Evolutionary conservation across 73 alveolate genomes (phyloP).

Genomic region (Blepharisma japonicum): DNA sequence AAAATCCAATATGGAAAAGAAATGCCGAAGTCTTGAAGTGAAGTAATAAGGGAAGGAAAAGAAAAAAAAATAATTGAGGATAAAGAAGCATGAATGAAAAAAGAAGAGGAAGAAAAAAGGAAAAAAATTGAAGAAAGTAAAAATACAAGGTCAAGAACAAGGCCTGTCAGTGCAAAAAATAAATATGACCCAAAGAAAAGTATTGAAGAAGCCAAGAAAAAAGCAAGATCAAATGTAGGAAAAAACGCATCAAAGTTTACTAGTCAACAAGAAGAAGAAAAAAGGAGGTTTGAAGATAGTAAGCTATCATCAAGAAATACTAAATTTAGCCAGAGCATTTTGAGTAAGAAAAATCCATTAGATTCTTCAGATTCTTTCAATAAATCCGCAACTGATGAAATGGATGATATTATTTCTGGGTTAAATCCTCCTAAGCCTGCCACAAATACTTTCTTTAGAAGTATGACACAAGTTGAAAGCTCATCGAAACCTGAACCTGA

Average conservation of each 20-base stretch:
- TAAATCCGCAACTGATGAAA: background rate
- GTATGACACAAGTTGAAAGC: no score
- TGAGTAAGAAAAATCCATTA: background rate
- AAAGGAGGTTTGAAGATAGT: background rate
- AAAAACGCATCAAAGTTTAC: background rate
- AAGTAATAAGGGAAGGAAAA: constrained; percentile 26
- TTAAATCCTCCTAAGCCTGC: background rate
- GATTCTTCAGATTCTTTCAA: background rate
- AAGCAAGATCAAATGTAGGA: constrained; percentile 46
- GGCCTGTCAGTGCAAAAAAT: constrained; percentile 26
- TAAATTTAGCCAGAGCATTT: background rate
- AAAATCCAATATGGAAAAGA: background rate
- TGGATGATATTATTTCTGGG: constrained; percentile 15
- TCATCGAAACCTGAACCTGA: no score
- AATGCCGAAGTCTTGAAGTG: constrained; percentile 23
- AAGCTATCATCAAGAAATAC: background rate
- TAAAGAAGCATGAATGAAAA: constrained; percentile 33
- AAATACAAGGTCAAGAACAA: background rate
- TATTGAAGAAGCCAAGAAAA: constrained; percentile 47
- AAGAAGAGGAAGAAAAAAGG: constrained; percentile 42
- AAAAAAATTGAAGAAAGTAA: constrained; percentile 43
- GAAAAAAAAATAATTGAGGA: constrained; percentile 46
- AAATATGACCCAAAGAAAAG: constrained; percentile 49
- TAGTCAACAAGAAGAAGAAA: no score
- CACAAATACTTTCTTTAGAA: no score